Evolutionary conservation across 345 rosid species (phyloP).

Genomic region (Salix suchowensis): DNA sequence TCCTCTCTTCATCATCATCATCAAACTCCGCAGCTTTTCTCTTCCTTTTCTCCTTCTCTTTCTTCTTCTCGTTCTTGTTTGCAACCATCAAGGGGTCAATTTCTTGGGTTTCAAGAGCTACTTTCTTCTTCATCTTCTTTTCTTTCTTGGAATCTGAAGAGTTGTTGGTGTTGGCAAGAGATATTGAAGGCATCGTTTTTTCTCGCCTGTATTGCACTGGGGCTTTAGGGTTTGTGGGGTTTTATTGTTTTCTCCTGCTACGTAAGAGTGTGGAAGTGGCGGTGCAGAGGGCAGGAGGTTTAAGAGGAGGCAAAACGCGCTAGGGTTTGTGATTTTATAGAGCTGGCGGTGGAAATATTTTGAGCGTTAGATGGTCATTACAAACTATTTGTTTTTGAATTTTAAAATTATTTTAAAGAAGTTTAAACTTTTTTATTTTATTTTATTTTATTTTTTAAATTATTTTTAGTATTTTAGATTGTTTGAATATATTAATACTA

Average conservation of each 20-base stretch:
- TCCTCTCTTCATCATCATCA: conserved; percentile 39
- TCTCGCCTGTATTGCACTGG: not conserved
- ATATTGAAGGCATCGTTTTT: conserved; percentile 51
- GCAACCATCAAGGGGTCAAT: conserved; percentile 14
- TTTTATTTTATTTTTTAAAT: too few relatives aligned
- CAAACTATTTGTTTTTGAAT: not conserved
- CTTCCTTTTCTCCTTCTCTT: conserved; percentile 46
- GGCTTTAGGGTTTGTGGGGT: not conserved
- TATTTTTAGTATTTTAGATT: too few relatives aligned
- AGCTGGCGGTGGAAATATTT: conserved; percentile 6
- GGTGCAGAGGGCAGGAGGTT: conserved; percentile 39
- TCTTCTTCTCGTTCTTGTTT: conserved; percentile 13
- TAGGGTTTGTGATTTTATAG: conserved; percentile 36
- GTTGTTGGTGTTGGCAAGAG: conserved; percentile 22
- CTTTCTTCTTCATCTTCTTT: conserved; percentile 70
- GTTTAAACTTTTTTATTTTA: too few relatives aligned
- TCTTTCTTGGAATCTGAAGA: conserved; percentile 27
- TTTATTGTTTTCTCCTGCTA: conserved; percentile 29
- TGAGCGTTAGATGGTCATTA: conserved; percentile 21
- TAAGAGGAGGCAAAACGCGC: not conserved
- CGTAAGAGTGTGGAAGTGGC: conserved; percentile 7
- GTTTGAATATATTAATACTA: too few relatives aligned
- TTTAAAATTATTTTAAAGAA: too few relatives aligned
- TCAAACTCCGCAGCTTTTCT: conserved; percentile 50
- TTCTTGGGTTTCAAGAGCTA: conserved; percentile 34